Percentiles rank a stretch among this genome's conserved stretches.
phyloP scores from a whole-genome alignment of 2,329 filamentous ascomycete species.

The Sporothrix brasiliensis region DNA sequence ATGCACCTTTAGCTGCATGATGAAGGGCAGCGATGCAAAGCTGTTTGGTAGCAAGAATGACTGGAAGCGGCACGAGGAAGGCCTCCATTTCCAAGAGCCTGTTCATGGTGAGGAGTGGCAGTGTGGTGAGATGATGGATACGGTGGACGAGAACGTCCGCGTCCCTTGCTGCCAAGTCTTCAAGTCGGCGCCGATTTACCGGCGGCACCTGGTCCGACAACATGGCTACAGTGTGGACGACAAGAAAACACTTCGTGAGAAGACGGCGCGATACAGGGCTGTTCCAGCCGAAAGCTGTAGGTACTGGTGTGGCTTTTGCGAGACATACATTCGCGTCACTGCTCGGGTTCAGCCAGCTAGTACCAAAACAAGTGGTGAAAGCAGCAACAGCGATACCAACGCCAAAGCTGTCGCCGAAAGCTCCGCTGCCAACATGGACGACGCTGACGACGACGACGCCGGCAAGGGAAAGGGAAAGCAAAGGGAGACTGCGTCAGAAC shows the following conservation, averaged over 20 bases:
- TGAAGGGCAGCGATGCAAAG: slow-evolving; percentile 49
- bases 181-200: background rate
- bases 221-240: slow-evolving; percentile 50
- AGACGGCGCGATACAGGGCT: slow-evolving; percentile 59
- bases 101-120: slow-evolving; percentile 57
- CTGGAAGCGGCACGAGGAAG: slow-evolving; percentile 88
- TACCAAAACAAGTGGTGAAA: background rate
- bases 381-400: no score
- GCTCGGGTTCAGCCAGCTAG: background rate
- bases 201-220: slow-evolving; percentile 35
- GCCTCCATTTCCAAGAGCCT: slow-evolving; percentile 62
- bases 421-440: background rate
- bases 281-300: slow-evolving; percentile 64
- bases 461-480: background rate
- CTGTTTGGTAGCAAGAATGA: slow-evolving; percentile 90
- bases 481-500: slow-evolving; percentile 45
- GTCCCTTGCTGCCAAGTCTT: slow-evolving; percentile 4
- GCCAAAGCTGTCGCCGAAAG: background rate
- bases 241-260: slow-evolving; percentile 44
- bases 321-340: slow-evolving; percentile 55
- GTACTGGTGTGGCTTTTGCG: slow-evolving; percentile 91
- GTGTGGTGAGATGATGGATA: slow-evolving; percentile 55
- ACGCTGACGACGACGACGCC: background rate
- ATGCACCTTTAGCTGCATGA: slow-evolving; percentile 61
- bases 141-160: background rate